These are phyloP conservation scores for Boletus rubropictus DNA, from an alignment of 768 basidiomycete genomes.

Conservation along the genomic window DNA sequence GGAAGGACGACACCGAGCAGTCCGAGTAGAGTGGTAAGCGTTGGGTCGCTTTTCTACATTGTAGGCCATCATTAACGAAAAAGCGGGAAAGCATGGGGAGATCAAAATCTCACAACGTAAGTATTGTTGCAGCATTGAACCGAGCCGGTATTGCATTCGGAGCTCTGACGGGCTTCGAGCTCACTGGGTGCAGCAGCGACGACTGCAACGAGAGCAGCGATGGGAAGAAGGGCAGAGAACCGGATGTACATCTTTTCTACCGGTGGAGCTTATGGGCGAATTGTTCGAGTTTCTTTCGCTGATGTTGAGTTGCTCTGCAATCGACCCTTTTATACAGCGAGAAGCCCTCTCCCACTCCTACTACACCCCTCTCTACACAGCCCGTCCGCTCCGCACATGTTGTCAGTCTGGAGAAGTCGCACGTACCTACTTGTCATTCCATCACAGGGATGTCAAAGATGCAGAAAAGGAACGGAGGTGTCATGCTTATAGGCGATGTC, in stretches of 20 bases:
- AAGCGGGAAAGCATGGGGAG: no score
- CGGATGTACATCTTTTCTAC: conserved; percentile 8
- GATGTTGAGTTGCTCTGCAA: neutral
- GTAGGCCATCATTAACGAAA: neutral
- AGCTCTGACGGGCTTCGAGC: neutral
- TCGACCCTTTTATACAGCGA: conserved; percentile 9
- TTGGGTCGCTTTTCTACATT: neutral
- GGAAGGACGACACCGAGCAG: neutral
- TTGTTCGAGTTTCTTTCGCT: neutral
- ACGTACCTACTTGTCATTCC: neutral
- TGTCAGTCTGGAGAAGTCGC: neutral
- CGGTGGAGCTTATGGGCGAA: neutral
- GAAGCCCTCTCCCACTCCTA: neutral
- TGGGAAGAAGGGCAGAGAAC: conserved; percentile 2
- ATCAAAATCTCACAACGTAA: neutral
- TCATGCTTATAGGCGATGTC: no score
- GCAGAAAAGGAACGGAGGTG: neutral
- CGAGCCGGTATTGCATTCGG: conserved; percentile 11
- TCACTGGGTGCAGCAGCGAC: conserved; percentile 4
- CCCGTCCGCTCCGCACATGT: neutral
- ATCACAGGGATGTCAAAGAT: neutral
- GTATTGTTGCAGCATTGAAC: conserved; percentile 8
- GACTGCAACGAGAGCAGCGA: conserved; percentile 8
- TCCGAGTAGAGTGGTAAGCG: neutral
- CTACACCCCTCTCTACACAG: neutral